Evolutionary conservation across 2,329 filamentous ascomycete genomes (phyloP), one percentile per base, ranked within the genome.

Genomic region (Fusarium chuoi): DNA sequence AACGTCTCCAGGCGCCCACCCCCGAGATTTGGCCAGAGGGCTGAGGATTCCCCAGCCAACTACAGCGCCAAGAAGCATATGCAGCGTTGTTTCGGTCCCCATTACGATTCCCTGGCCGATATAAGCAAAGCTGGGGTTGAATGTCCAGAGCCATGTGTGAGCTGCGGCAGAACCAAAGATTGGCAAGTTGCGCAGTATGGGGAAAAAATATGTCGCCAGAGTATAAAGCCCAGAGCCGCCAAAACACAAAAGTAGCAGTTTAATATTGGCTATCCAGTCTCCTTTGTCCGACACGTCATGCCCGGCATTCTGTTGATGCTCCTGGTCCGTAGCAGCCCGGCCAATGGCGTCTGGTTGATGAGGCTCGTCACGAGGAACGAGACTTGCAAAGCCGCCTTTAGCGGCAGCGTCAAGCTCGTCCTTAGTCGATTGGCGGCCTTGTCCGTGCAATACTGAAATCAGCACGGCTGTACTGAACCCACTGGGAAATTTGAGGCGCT

Each of bases 91-190:
- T 44, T 94, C 92, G 8, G 96, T 94, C 0, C 96, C 96, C 96
- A 99, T 99, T 79, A 99, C 98, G 71, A 99, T 97, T 17, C 96
- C 96, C 83, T 99, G 96, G 0, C 96, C 96, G 33, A 98, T 91
- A 81, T 99, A 99, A 6, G 96, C 96, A n/a, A 97, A 92, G 51
- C 95, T 98, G 0, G 96, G 96, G 75, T 99, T 99, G 12, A 99
- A 85, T 2, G 94, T 96, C 96, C 96, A 99, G 2, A 98, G 88
- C 96, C 96, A 99, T 5, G 90, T 90, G 3, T 89, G 84, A 0
- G 95, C 95, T 12, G 97, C 89, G 5, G 88, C 83, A 1, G 88
- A 84, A 1, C 96, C 96, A 75, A 98, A 94, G 33, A 99, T 86
- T 1, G 96, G 96, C n/a, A 99, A 85, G 74, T 94, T 92, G 62